Base-by-base conservation (phyloP, 306 rosid genomes). In the Quercus robur region DNA sequence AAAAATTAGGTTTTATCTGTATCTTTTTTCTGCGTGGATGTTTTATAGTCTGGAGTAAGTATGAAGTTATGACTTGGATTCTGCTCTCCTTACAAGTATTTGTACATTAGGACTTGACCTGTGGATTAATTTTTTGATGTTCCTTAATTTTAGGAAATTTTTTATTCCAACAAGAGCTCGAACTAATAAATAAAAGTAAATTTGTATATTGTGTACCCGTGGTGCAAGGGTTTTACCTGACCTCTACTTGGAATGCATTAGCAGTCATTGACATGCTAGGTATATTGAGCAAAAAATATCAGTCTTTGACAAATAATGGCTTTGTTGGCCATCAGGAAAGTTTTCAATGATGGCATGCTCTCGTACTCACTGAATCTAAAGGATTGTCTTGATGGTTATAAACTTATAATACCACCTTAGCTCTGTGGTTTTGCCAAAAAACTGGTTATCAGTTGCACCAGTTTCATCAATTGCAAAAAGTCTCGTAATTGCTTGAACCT, bases 11-110 rank as follows among this genome's bases (percentile, higher is more conserved):
- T 25, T 25, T 81, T 77, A 66, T 62, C 31, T 82, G 52, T 75
- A 38, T 67, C 68, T 31, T 33, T 63, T 7, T 6, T n/a, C n/a
- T n/a, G n/a, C n/a, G n/a, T n/a, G 2, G 30, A 3, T 26, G 30
- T 26, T 2, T 26, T 26, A 26, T 26, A 26, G 30, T 26, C 30
- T 26, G 2, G 30, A 26, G 30, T 26, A 26, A 26, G 30, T 26
- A 26, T 93, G 94, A 63, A 66, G 46, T 66, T 44, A 30, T 15
- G 75, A 64, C 76, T 71, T 38, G 20, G 64, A 14, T 77, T 77
- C 77, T 64, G 69, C 66, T 72, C 67, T 83, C 12, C 14, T 59
- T 59, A 75, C 64, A 61, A 35, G 44, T 28, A 30, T 57, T 31
- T 33, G 23, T 31, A 21, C 41, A 31, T 3, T 33, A 30, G 71